phyloP scores from a whole-genome alignment of 1,284 basidiomycete species.

The Austropuccinia psidii region DNA sequence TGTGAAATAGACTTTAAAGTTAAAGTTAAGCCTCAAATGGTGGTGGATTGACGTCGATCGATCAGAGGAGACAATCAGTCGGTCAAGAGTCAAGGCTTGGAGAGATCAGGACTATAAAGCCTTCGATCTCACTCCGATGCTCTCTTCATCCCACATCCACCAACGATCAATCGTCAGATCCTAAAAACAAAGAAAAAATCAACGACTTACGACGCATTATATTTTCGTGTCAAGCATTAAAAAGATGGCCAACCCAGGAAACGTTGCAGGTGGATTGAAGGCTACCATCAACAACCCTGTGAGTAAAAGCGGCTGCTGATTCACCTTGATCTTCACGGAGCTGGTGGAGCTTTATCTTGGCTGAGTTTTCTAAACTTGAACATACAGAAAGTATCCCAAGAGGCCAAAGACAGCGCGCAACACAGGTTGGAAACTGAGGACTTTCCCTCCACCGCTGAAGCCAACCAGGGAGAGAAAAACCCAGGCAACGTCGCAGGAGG shows the following conservation, averaged over 20 bases:
- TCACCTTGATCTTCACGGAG: neutral
- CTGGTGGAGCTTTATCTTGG: neutral
- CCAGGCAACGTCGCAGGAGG: conserved; percentile 13
- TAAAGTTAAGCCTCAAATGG: too few relatives aligned
- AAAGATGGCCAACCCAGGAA: conserved; percentile 10
- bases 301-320: neutral
- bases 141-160: too few relatives aligned
- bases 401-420: conserved; percentile 21
- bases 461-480: too few relatives aligned
- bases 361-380: too few relatives aligned
- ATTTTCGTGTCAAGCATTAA: conserved; percentile 30
- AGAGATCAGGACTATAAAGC: too few relatives aligned
- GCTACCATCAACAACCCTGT: conserved; percentile 22
- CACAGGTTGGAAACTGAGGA: conserved; percentile 21
- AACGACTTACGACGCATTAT: conserved; percentile 28
- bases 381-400: conserved; percentile 25
- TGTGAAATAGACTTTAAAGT: too few relatives aligned
- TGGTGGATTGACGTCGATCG: too few relatives aligned
- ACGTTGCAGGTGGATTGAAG: conserved; percentile 35
- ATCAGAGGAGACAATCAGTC: too few relatives aligned
- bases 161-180: too few relatives aligned
- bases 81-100: too few relatives aligned
- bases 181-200: neutral
- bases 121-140: neutral
- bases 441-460: too few relatives aligned